Evolutionary conservation across 2,329 filamentous ascomycete genomes (phyloP), one percentile per base, ranked within the genome.

Genomic region (Plenodomus tracheiphilus): DNA sequence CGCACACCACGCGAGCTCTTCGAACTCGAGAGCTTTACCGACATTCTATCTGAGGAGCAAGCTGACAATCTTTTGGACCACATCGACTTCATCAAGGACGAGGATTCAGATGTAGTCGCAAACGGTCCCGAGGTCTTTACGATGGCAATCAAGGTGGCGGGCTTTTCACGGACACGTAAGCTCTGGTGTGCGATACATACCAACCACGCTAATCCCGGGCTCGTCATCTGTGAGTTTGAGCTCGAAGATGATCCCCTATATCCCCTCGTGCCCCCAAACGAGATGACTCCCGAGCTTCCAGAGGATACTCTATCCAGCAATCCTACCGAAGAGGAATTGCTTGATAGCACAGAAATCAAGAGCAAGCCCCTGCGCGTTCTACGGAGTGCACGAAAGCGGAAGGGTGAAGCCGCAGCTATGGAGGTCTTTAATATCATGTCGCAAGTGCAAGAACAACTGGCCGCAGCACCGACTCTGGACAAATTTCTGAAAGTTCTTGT

Each of bases 381-480:
- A 19, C 79, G 88, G 30, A 90, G 86, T 64, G 88, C 89, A 0
- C 82, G 89, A 9, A 89, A 89, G 63, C 79, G 86, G 41, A 84
- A 85, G 58, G 89, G 88, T 5, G 89, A 94, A 64, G 88, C 89
- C 39, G 87, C 87, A 4, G 88, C 88, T 0, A 94, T 94, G 85
- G 88, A 95, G 61, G 88, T 94, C 1, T 95, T 95, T 71, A 91
- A 91, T 70, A 91, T 96, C 56, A 89, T 96, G 83, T 90, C 88
- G 1, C 91, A 96, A 67, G 87, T 96, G 1, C 91, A 96, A 67
- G 90, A 96, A 61, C 91, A 96, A 68, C 77, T 96, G 11, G 83
- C 88, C 4, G 82, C 84, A 20, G 89, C 91, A 1, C 78, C 84
- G 0, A 86, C 81, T 51, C 75, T 96, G 1, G 85, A 91, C 1